Evolutionary conservation across 1,139 yeast genomes (phyloP).

Genomic region (Geotrichum phurueaensis): DNA sequence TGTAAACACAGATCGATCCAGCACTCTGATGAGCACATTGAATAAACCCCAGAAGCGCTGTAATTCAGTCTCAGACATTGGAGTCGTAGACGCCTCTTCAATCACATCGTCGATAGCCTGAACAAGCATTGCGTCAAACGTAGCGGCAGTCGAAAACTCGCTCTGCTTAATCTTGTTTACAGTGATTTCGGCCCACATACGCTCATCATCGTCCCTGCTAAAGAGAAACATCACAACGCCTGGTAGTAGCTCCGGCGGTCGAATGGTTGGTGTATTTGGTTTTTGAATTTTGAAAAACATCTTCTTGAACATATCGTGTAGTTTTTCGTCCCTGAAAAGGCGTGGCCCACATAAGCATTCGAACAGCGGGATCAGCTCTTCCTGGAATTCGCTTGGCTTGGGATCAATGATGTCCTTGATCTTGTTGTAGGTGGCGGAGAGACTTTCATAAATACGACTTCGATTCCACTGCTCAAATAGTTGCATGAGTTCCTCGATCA

Average conservation of each 20-base stretch:
- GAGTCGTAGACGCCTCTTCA: constrained; percentile 11
- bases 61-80: constrained; percentile 2
- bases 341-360: constrained; percentile 29
- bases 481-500: constrained; percentile 22
- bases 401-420: constrained; percentile 13
- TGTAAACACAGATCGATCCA: constrained; percentile 13
- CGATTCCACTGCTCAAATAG: constrained; percentile 23
- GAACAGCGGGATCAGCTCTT: constrained; percentile 22
- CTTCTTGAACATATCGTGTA: constrained; percentile 20
- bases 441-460: constrained; percentile 19
- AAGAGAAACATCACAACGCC: constrained; percentile 32
- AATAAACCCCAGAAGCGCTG: constrained; percentile 13
- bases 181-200: constrained; percentile 28
- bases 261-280: constrained; percentile 24
- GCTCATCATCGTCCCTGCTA: constrained; percentile 24
- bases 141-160: constrained; percentile 14
- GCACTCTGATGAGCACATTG: constrained; percentile 11
- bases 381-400: constrained; percentile 20
- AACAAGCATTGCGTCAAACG: constrained; percentile 21
- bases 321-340: constrained; percentile 18
- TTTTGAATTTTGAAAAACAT: constrained; percentile 29
- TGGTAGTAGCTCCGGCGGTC: constrained; percentile 28
- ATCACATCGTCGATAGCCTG: constrained; percentile 18
- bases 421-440: constrained; percentile 18
- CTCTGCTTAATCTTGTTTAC: constrained; percentile 13